Evolutionary conservation across 106 monocot genomes (phyloP), one percentile per base, ranked within the genome.

Genomic region (Hemerocallis citrina): DNA sequence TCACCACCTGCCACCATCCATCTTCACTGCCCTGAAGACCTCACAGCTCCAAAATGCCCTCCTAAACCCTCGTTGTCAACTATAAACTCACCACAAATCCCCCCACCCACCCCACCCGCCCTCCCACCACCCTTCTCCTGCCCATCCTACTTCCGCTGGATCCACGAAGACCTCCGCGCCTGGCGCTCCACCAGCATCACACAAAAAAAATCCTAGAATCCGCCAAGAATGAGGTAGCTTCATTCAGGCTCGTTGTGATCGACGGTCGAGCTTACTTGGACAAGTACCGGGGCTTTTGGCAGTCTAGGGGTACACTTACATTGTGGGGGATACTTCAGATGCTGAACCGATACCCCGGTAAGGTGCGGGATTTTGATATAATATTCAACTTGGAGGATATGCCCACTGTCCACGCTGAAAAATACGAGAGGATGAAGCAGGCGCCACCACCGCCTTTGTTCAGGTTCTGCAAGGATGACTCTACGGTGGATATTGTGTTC

Each of bases 261-360:
- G 42, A 68, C 44, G 77, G 77, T 45, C 55, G 68, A 20, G 67
- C 52, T 3, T 85, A 80, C 68, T 15, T 80, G 16, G 74, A 85
- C 20, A 37, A 29, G 39, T 85, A 77, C 67, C 42, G 27, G 10
- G 42, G 29, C 8, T 25, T 30, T 24, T 77, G 67, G 48, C 70
- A 80, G 59, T 67, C 77, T 0, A 39, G 85, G 12, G 80, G 81
- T 33, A 64, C 77, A 5, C 77, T 85, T 77, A 85, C 85, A 11
- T 33, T 85, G 15, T 85, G 85, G 85, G 80, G 85, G 7, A 68
- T 85, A 16, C 62, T 85, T 12, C 85, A 85, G 74, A 69, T 85
- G 13, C 38, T 81, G 9, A 56, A 52, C 24, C 40, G 52, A 32
- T 81, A 81, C 28, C 80, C 85, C 0, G 85, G 77, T 15, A 73